phyloP scores from a whole-genome alignment of 2,329 filamentous ascomycete genomes.

The Ophiostoma piceae region DNA sequence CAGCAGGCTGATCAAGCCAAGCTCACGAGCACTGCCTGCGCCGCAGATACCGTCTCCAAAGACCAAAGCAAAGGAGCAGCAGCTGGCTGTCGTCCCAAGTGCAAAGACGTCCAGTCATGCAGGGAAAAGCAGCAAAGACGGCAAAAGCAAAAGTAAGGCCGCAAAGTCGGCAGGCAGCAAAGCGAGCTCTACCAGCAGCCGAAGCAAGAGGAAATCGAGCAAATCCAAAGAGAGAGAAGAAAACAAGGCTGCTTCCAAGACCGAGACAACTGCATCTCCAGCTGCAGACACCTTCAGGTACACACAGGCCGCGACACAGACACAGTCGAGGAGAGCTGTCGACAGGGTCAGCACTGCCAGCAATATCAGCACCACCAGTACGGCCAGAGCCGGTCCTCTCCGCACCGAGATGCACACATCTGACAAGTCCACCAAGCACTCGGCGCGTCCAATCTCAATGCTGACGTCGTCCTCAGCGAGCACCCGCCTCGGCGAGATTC shows the following conservation, averaged over 20 bases:
- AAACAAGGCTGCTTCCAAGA: not conserved
- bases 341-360: not conserved
- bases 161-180: not conserved
- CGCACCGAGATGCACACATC: too few species aligned
- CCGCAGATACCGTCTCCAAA: not conserved
- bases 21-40: not conserved
- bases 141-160: not conserved
- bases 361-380: conserved; percentile 7
- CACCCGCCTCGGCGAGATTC: conserved; percentile 37
- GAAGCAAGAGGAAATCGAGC: not conserved
- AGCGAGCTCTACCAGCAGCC: not conserved
- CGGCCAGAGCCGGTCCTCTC: conserved; percentile 21
- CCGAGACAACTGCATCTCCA: not conserved
- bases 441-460: conserved; percentile 31
- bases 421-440: not conserved
- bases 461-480: conserved; percentile 33
- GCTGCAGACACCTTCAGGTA: not conserved
- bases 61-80: not conserved
- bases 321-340: not conserved
- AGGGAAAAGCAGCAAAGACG: not conserved
- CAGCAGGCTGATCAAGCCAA: not conserved
- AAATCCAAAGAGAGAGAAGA: not conserved
- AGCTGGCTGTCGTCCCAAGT: not conserved
- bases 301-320: conserved; percentile 7
- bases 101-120: not conserved